phyloP scores from a whole-genome alignment of 495 filamentous ascomycete genomes.

The Endocarpon pusillum region DNA sequence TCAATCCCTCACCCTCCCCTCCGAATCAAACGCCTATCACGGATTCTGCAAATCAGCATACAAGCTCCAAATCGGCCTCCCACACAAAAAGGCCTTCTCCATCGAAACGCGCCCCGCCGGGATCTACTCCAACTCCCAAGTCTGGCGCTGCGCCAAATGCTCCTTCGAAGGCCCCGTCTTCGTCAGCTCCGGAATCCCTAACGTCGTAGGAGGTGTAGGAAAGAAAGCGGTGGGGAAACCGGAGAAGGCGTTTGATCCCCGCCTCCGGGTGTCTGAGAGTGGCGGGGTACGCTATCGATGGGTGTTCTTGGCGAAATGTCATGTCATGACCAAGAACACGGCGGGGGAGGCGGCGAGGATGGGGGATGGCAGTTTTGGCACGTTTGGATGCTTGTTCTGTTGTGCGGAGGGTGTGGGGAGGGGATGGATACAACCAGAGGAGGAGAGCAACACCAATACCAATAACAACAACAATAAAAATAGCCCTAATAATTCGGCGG shows the following conservation, averaged over 20 bases:
- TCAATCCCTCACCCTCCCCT: slow-evolving; percentile 13
- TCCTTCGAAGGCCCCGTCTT: slow-evolving; percentile 23
- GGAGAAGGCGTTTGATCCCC: slow-evolving; percentile 13
- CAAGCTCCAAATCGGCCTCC: slow-evolving; percentile 23
- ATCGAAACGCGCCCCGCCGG: slow-evolving; percentile 19
- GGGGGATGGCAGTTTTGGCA: slow-evolving; percentile 3
- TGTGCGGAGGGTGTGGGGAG: slow-evolving; percentile 19
- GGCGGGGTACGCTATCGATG: slow-evolving; percentile 28
- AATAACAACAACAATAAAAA: too few species aligned
- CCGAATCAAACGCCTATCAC: slow-evolving; percentile 26
- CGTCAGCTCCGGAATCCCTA: too few species aligned
- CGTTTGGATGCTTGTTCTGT: slow-evolving; percentile 32
- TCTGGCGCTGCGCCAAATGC: slow-evolving; percentile 27
- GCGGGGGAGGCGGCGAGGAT: slow-evolving; percentile 3
- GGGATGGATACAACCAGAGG: too few species aligned
- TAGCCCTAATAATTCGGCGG: too few species aligned
- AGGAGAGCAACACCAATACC: too few species aligned
- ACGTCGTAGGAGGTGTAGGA: too few species aligned
- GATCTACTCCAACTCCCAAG: slow-evolving; percentile 17
- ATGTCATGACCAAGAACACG: slow-evolving; percentile 20
- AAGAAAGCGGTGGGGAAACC: slow-evolving; percentile 8
- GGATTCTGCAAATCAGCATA: slow-evolving; percentile 37
- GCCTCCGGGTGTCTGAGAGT: slow-evolving; percentile 11
- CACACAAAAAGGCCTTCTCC: slow-evolving; percentile 18
- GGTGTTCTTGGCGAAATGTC: slow-evolving; percentile 33